Evolutionary conservation across 768 basidiomycete genomes (phyloP), one percentile per base, ranked within the genome.

Genomic region (Suillus cothurnatus): DNA sequence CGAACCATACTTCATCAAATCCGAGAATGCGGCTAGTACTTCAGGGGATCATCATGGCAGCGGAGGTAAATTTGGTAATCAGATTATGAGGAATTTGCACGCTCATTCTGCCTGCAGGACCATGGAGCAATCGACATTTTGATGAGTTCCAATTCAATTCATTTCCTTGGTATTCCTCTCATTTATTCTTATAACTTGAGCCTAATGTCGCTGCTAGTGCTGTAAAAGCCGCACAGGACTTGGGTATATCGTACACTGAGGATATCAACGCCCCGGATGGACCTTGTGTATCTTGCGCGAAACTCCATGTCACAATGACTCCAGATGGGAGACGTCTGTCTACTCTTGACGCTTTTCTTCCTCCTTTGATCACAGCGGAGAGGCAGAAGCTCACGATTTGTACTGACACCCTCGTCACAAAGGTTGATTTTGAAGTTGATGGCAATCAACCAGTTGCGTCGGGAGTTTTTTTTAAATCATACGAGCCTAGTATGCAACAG

Each of bases 1-100:
- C 23, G 64, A 72, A 66, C 73, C 72, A 3, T 79, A 72, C 49
- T 81, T 80, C 61, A 52, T 68, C 31, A 81, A 76, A 66, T 75
- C 76, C 6, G 75, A 82, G 61, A 67, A 66, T 34, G 45, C 68
- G 66, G 2, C 63, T 52, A 64, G 69, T 31, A 19, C 52, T n/a
- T 53, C 49, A 21, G 56, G 41, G 14, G 32, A 55, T 8, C 36
- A 62, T 23, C 61, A 65, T 47, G 64, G 64, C 15, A 9, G 12
- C 17, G 26, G 9, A 28, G 64, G 64, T 65, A 26, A 47, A 47
- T 50, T 32, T n/a, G 26, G 5, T 14, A 12, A 15, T 9, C 32
- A 21, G 23, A 19, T 38, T 21, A 4, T 31, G 12, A 52, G 26
- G 32, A 23, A 31, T 38, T 31, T 23, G 9, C 36, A n/a, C 28